Base-by-base conservation (phyloP, 805 yeast genomes). In the Teunomyces aglyptinius region DNA sequence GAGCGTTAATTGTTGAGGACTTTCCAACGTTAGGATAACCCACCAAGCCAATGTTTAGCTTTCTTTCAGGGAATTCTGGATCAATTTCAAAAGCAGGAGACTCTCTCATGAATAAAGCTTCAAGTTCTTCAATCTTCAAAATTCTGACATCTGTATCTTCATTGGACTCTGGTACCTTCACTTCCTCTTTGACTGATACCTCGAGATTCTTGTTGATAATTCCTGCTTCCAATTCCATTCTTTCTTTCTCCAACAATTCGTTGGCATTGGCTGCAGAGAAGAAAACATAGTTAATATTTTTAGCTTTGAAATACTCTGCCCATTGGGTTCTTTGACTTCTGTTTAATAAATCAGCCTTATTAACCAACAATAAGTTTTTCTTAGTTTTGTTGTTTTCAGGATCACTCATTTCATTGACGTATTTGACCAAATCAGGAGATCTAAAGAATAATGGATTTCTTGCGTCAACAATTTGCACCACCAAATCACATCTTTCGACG, bases 391-490 rank as follows among this genome's bases (percentile, higher is more conserved):
- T 60, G 16, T 62, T 54, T 39, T 64, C 71, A n/a, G 82, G 80
- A 53, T 85, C 84, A 51, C 63, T 62, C 38, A 89, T 61, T 53
- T 88, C 96, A 46, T 77, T 73, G 16, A 90, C 97, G 60, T 94
- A 94, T 19, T 68, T 75, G 54, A 88, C 98, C 60, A 89, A 76
- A 69, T 94, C 98, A 20, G 80, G 80, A 1, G 97, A 90, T 63
- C 98, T 79, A 72, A 89, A 94, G 49, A 89, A 74, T 48, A 91
- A 69, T 4, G 99, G 99, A 62, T 89, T 90, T 68, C 99, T 80
- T 10, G 97, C 98, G 71, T 94, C 99, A 24, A 94, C 98, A 71
- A 94, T 94, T 65, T 94, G 99, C 5, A 94, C 97, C 33, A 94
- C 82, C 57, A 94, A 75, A 65, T 92, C 97, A 19, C 94, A 88